These are phyloP conservation scores for Cynara cardunculus DNA, from an alignment of 129 eudicot species.

Conservation along the genomic window DNA sequence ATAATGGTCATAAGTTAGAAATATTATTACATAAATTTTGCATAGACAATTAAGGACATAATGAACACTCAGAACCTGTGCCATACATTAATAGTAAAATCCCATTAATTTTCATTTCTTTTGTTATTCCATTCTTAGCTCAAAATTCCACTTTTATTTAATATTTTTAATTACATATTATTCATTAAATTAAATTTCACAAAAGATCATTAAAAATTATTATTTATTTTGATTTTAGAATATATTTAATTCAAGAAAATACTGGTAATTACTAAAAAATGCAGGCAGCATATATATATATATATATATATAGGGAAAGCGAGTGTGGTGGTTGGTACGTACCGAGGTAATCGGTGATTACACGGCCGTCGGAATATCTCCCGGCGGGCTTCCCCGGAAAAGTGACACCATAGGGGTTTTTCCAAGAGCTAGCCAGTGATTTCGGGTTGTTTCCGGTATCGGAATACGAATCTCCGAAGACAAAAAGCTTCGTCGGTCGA, in stretches of 20 bases:
- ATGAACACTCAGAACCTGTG: background rate
- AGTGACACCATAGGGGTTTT: slow-evolving; percentile 65
- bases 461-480: slow-evolving; percentile 82
- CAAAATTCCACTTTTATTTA: no score
- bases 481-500: slow-evolving; percentile 55
- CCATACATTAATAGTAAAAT: background rate
- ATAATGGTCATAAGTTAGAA: background rate
- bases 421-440: slow-evolving; percentile 53
- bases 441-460: slow-evolving; percentile 73
- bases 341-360: slow-evolving; percentile 87
- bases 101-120: background rate
- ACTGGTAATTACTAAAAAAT: background rate
- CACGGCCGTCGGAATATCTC: slow-evolving; percentile 89
- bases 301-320: background rate
- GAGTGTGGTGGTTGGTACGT: background rate
- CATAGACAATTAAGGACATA: background rate
- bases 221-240: background rate
- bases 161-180: no score
- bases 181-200: no score
- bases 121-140: no score
- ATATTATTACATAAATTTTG: background rate
- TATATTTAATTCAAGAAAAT: background rate
- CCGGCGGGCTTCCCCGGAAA: slow-evolving; percentile 98
- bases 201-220: background rate
- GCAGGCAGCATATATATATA: background rate